phyloP scores from a whole-genome alignment of 2,329 filamentous ascomycete species.

The Neoarthrinium moseri region DNA sequence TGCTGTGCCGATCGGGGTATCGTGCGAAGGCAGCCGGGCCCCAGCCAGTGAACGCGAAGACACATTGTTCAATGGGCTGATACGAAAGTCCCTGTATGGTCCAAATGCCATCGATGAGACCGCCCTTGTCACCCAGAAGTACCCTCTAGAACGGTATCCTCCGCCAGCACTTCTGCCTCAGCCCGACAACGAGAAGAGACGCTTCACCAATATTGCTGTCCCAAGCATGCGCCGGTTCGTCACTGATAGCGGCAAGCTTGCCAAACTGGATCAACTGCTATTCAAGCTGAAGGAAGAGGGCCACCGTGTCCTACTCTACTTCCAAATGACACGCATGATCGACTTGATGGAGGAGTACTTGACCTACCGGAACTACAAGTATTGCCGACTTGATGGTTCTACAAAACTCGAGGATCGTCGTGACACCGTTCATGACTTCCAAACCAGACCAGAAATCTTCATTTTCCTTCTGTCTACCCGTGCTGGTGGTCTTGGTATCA shows the following conservation, averaged over 20 bases:
- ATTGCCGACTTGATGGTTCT: conserved; percentile 92
- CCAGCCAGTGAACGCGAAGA: conserved; percentile 65
- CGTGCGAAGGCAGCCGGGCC: conserved; percentile 66
- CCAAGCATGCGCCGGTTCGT: conserved; percentile 98
- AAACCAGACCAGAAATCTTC: conserved; percentile 90
- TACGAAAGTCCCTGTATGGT: conserved; percentile 76
- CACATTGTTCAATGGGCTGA: conserved; percentile 72
- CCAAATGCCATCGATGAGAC: conserved; percentile 64
- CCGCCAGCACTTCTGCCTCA: conserved; percentile 66
- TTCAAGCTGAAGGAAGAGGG: conserved; percentile 87
- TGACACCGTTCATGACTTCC: conserved; percentile 96
- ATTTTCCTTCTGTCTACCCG: conserved; percentile 95
- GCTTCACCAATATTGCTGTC: conserved; percentile 87
- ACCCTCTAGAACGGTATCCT: conserved; percentile 66
- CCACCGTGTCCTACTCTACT: conserved; percentile 94
- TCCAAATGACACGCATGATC: conserved; percentile 99
- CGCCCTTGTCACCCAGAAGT: conserved; percentile 70
- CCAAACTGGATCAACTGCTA: conserved; percentile 82
- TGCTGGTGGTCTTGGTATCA: conserved; percentile 97
- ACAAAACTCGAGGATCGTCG: conserved; percentile 96
- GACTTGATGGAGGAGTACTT: conserved; percentile 99
- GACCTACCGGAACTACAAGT: conserved; percentile 98
- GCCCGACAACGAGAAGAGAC: conserved; percentile 76
- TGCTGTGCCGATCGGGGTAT: conserved; percentile 82
- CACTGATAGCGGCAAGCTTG: conserved; percentile 94